These are phyloP conservation scores for Rhodamnia rubescens DNA, from an alignment of 345 rosid species.

Conservation along the genomic window DNA sequence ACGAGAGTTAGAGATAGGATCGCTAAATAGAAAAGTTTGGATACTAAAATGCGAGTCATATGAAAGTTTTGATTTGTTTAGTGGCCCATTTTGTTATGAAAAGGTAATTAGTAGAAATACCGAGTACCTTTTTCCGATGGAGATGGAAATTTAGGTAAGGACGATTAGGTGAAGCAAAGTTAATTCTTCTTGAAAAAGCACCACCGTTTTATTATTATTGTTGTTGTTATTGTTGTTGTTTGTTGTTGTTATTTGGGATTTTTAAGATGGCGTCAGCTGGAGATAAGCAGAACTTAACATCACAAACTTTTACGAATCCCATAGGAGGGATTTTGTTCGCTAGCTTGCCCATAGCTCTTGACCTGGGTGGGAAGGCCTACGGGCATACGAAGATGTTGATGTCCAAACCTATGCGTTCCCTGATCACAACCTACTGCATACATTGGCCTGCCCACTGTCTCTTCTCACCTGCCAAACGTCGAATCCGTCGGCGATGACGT, in stretches of 20 bases:
- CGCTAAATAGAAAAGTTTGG: too few relatives aligned
- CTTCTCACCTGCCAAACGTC: not conserved
- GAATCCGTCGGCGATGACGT: not conserved
- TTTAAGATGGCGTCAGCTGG: not conserved
- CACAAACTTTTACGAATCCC: not conserved
- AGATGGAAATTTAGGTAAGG: not conserved
- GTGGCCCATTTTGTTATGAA: too few relatives aligned
- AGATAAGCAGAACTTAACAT: not conserved
- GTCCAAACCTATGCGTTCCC: not conserved
- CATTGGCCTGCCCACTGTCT: not conserved
- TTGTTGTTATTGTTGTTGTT: not conserved
- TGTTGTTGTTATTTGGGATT: not conserved
- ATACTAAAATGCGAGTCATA: not conserved
- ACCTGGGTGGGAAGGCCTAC: not conserved
- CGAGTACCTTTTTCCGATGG: too few relatives aligned
- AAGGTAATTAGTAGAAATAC: too few relatives aligned
- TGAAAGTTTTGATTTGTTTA: fast-evolving
- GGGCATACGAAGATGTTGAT: not conserved
- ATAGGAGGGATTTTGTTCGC: not conserved
- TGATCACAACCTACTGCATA: not conserved
- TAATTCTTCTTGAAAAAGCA: not conserved
- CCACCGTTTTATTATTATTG: not conserved
- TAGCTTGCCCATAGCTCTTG: not conserved
- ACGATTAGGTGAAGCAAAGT: not conserved
- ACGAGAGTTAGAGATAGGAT: too few relatives aligned